Evolutionary conservation across 495 filamentous ascomycete species (phyloP), one percentile per base, ranked within the genome.

Genomic region (Aspergillus ostianus): DNA sequence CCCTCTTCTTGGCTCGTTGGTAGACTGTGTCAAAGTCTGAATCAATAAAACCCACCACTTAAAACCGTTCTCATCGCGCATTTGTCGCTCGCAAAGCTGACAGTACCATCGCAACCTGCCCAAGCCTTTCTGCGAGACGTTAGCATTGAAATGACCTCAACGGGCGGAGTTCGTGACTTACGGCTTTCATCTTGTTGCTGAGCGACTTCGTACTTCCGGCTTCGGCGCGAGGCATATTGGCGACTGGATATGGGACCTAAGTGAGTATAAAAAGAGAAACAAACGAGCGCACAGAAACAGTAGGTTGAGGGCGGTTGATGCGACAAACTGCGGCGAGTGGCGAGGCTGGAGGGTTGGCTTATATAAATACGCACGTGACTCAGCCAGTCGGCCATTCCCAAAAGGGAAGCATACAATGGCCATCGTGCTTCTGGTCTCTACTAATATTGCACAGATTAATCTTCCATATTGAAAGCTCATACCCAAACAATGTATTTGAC

Each of bases 211-310:
- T 90, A 29, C 84, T 86, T 23, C 94, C 95, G 20, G 90, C 86
- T 79, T 98, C 94, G 59, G 95, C 95, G 76, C 87, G 87, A 56
- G 89, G 89, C 95, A 98, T 98, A n/a, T 67, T 89, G 78, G n/a
- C 32, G 30, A 36, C 20, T 21, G 53, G n/a, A 19, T 18, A 32
- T 10, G 17, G 18, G 15, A 13, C 1, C 21, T 9, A 26, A 6
- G 2, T 20, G 1, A 49, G 8, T 49, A 2, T 8, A 21, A 20
- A 49, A 8, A 49, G 18, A 17, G 18, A 49, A 48, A 9, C 21
- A 19, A 23, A 2, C 19, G 46, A 49, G 47, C 1, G 18, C n/a
- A 6, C 8, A 21, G 47, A 26, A 6, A 20, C 3, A 17, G 18
- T 19, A 9, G 47, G 8, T 7, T 7, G 17, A 17, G 46, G 46